Evolutionary conservation across 2,329 filamentous ascomycete genomes (phyloP).

Genomic region (Calonectria honghensis): DNA sequence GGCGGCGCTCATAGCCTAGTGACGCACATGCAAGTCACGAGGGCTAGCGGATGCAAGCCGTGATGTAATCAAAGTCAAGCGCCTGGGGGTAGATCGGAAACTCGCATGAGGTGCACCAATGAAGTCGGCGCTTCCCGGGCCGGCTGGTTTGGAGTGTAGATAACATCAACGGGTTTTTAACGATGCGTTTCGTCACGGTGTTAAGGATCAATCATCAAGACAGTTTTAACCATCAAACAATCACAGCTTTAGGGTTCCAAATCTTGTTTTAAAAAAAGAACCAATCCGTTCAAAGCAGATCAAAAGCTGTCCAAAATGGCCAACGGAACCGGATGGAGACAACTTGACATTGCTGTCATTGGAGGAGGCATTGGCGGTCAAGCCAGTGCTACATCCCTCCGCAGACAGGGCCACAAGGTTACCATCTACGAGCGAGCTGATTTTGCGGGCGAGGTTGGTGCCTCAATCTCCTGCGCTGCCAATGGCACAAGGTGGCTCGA

Average conservation of each 20-base stretch:
- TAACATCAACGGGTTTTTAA: neutral
- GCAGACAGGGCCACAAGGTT: constrained; percentile 71
- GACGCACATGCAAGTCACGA: neutral
- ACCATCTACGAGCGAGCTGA: constrained; percentile 73
- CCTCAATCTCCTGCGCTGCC: constrained; percentile 76
- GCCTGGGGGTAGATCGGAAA: constrained; percentile 5
- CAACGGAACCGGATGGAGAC: constrained; percentile 17
- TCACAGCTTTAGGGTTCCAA: neutral
- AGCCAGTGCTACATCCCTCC: constrained; percentile 70
- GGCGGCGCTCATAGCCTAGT: neutral
- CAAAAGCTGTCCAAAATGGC: neutral
- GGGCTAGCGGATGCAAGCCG: neutral
- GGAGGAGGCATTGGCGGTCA: constrained; percentile 72
- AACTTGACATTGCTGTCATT: constrained; percentile 51
- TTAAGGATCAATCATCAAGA: neutral
- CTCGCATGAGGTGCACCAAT: neutral
- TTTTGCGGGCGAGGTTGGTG: constrained; percentile 78
- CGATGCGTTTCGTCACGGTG: neutral
- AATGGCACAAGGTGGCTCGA: constrained; percentile 79
- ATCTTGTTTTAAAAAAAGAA: neutral
- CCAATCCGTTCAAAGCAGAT: neutral
- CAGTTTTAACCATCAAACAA: neutral
- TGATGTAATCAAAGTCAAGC: neutral
- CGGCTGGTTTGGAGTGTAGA: neutral
- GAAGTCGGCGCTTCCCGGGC: neutral